Evolutionary conservation across 2,329 filamentous ascomycete genomes (phyloP), one percentile per base, ranked within the genome.

Genomic region (Talaromyces atroroseus): DNA sequence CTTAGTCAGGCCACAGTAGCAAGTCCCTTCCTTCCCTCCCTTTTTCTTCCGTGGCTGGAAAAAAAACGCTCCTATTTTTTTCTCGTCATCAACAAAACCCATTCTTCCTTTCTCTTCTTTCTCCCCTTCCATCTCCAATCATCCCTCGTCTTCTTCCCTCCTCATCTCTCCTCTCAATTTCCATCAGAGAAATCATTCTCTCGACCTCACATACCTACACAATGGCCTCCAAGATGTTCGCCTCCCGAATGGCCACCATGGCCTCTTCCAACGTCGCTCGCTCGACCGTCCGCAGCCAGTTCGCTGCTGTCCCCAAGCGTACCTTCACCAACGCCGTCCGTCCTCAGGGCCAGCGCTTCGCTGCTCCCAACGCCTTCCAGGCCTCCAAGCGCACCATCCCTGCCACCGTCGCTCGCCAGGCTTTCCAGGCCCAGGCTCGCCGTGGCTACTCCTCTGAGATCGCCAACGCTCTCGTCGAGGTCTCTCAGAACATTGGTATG

Each of bases 401-500:
- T 78, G 82, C 83, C 78, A 78, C 81, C 76, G 82, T 82, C 75
- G 79, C 79, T 74, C 82, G 82, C 78, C 80, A 83, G 77, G 83
- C 81, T 71, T 71, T 74, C 68, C 68, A 68, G 67, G 63, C 68
- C 63, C 84, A 80, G 75, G 79, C 82, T 74, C 84, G 82, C 77
- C 88, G 88, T 74, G 83, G 85, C 76, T 92, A 91, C 87, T 90
- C 86, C 72, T 91, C 88, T 73, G 88, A 92, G 85, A 89, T 92
- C 78, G 88, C 88, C 80, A 60, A 69, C 82, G 88, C 88, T 78
- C 87, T 92, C 82, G 88, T 92, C 76, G 87, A 91, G 83, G 88
- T 90, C 80, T 91, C 88, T 78, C 88, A 90, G 85, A 91, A 91
- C 86, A 77, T 91, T 73, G 88, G 88, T 84, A 91, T 91, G 88